phyloP scores from a whole-genome alignment of 805 yeast species.

The Scheffersomyces ergatensis region DNA sequence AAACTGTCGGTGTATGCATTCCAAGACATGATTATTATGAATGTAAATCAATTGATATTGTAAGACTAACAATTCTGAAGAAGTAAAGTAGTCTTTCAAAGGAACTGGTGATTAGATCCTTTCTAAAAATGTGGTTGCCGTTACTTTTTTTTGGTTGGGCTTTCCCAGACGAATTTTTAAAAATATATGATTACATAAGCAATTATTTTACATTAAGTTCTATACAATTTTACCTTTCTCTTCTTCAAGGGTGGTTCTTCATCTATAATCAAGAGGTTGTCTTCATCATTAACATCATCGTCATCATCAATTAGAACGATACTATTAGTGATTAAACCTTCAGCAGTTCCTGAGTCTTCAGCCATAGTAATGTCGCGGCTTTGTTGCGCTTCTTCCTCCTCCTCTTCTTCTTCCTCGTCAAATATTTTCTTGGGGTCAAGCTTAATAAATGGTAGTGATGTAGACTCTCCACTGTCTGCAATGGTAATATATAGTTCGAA shows the following conservation, averaged over 20 bases:
- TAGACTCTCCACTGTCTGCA: constrained; percentile 3
- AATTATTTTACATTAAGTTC: too few relatives aligned
- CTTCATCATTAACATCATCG: constrained; percentile 13
- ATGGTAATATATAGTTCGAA: constrained; percentile 57
- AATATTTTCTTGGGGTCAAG: constrained; percentile 12
- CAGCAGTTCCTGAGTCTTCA: constrained; percentile 10
- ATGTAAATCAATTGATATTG: not conserved
- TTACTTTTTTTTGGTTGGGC: too few relatives aligned
- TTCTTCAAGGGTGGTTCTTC: constrained; percentile 7
- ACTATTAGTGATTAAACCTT: constrained; percentile 5
- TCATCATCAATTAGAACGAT: too few relatives aligned
- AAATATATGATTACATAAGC: too few relatives aligned
- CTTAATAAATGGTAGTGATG: constrained; percentile 10
- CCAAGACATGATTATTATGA: constrained; percentile 26
- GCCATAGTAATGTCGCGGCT: constrained; percentile 5
- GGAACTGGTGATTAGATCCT: too few relatives aligned
- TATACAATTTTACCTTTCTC: constrained; percentile 1
- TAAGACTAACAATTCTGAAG: too few relatives aligned
- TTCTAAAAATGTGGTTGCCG: too few relatives aligned
- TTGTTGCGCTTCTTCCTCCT: constrained; percentile 7
- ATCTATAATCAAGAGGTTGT: constrained; percentile 1
- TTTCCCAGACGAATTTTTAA: too few relatives aligned
- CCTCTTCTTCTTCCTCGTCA: constrained; percentile 6
- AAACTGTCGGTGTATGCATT: constrained; percentile 95
- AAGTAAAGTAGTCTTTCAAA: too few relatives aligned